These are phyloP conservation scores for Castanea sativa DNA, from an alignment of 306 rosid genomes.

Conservation along the genomic window DNA sequence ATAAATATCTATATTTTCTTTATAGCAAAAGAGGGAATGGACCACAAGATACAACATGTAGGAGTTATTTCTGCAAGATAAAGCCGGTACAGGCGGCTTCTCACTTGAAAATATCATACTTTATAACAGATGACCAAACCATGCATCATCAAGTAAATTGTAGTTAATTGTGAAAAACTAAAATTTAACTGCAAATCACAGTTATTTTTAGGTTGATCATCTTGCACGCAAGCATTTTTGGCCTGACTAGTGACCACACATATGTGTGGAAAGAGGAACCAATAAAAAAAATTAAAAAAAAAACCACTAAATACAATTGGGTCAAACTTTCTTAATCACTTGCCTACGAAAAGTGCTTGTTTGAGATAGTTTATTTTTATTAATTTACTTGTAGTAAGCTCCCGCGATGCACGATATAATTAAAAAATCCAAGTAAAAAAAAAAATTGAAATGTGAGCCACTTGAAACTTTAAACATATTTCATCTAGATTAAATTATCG, in stretches of 20 bases:
- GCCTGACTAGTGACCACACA: neutral
- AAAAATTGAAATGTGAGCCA: too few relatives aligned
- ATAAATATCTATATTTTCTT: slow-evolving; percentile 24
- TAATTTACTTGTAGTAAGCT: too few relatives aligned
- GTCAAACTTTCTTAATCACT: neutral
- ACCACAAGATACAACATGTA: slow-evolving; percentile 27
- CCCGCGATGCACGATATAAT: too few relatives aligned
- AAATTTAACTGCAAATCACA: neutral
- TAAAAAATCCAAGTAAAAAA: too few relatives aligned
- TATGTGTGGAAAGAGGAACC: too few relatives aligned
- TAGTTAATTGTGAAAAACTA: too few relatives aligned
- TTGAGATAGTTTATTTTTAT: neutral
- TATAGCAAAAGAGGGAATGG: slow-evolving; percentile 20
- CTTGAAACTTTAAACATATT: too few relatives aligned
- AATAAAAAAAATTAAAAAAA: too few relatives aligned
- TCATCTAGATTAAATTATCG: too few relatives aligned
- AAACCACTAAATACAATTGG: neutral
- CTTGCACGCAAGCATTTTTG: neutral
- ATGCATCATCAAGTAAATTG: neutral
- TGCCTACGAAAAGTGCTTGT: neutral
- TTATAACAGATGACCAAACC: neutral
- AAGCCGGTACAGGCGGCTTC: slow-evolving; percentile 21
- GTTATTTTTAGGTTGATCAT: neutral
- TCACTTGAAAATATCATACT: neutral
- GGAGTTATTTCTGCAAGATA: slow-evolving; percentile 15